These are phyloP conservation scores for Aureobasidium sp. DNA, from an alignment of 2,329 filamentous ascomycete species.

Conservation along the genomic window DNA sequence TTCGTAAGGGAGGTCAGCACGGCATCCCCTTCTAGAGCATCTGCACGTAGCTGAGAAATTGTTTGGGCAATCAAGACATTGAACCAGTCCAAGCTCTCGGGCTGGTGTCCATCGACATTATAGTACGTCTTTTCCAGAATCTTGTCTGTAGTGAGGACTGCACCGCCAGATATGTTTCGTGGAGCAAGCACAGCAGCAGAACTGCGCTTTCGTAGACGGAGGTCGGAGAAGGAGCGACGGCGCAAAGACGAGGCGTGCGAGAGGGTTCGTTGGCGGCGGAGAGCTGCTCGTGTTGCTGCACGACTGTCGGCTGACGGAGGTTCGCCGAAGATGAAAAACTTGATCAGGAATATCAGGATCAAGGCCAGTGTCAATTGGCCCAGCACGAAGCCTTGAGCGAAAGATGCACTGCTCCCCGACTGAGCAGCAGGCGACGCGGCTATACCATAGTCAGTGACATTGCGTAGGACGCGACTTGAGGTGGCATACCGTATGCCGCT, in stretches of 20 bases:
- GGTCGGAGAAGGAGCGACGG: conserved; percentile 30
- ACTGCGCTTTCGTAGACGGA: conserved; percentile 50
- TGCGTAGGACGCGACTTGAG: neutral
- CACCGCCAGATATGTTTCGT: conserved; percentile 25
- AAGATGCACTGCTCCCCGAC: conserved; percentile 55
- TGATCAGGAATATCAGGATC: conserved; percentile 90
- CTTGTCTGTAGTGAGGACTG: conserved; percentile 71
- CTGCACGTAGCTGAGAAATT: conserved; percentile 87
- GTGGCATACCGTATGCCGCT: conserved; percentile 16
- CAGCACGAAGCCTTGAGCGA: conserved; percentile 87
- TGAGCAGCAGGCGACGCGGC: conserved; percentile 1
- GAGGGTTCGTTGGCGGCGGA: conserved; percentile 65
- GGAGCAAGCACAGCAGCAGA: conserved; percentile 54
- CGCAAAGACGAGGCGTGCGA: conserved; percentile 50
- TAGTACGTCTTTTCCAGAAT: conserved; percentile 98
- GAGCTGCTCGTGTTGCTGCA: conserved; percentile 66
- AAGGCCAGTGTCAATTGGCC: conserved; percentile 90
- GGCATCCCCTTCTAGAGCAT: conserved; percentile 84
- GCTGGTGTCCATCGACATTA: conserved; percentile 90
- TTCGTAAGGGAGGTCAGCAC: conserved; percentile 80
- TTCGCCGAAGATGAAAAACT: conserved; percentile 99
- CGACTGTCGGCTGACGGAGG: conserved; percentile 76
- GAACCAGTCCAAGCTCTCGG: conserved; percentile 97
- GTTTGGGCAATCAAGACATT: conserved; percentile 96
- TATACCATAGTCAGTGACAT: neutral